Base-by-base conservation (phyloP, 78 protist species). In the Dictyostelium citrinum region DNA sequence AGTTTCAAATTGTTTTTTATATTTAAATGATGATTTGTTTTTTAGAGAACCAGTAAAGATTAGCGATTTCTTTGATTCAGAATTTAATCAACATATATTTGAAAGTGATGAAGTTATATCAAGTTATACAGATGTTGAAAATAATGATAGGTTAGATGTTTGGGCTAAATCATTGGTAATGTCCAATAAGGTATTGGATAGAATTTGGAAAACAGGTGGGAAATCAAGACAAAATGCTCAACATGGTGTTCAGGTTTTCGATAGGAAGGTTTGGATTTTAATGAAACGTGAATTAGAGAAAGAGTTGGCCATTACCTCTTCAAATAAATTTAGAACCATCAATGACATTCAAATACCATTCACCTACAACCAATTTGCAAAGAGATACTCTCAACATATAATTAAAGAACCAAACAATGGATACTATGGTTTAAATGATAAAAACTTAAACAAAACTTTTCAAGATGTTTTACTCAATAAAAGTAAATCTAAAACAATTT, bases 1-100 rank as follows among this genome's bases (percentile, higher is more conserved):
- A 11, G 91, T 84, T 37, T 70, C 83, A 24, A 64, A 84, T 74
- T 84, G 91, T 74, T 84, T 84, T 37, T 33, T 84, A 37, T 84
- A 84, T 74, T 51, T 71, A 29, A 84, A 84, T 37, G 91, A 84
- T 72, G 91, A 84, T 74, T 27, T 77, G 46, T 45, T 77, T 27
- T 77, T 77, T n/a, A 74, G 51, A 29, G 45, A 33, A 39, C 24
- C 45, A 22, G 80, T 74, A 14, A 33, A 3, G 8, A 22, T 22
- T 4, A 22, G 80, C 7, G 80, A 74, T 74, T 74, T 74, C 51
- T 74, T 74, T 74, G 80, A 74, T 74, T 10, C 7, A 6, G 51
- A 74, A 22, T 74, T 39, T n/a, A 74, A 74, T 39, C 80, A 74
- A 37, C 14, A 27, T 33, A 17, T 74, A 74, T 74, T 35, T 74